Base-by-base conservation (phyloP, 371 early-diverging fungal species). In the Conidiobolus incongruus region DNA sequence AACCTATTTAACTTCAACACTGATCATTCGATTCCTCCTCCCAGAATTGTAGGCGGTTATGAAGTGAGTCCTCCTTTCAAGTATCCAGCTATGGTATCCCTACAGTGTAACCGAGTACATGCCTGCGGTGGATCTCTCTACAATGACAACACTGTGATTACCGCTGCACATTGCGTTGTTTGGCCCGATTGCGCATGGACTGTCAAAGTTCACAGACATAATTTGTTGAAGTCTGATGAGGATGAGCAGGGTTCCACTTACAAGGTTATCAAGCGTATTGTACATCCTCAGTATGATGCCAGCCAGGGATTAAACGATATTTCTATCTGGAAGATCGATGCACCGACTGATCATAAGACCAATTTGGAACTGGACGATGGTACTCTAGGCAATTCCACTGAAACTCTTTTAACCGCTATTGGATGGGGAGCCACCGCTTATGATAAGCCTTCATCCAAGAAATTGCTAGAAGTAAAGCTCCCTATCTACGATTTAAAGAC, bases 371-470 rank as follows among this genome's bases (percentile, higher is more conserved):
- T 45, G 2, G 31, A 37, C 11, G 38, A 36, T 20, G 38, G 30
- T 26, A 29, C 16, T 3, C 2, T 17, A 7, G 13, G 1, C 38
- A 29, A 10, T n/a, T n/a, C n/a, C n/a, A n/a, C n/a, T n/a, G n/a
- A n/a, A n/a, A n/a, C n/a, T n/a, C n/a, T n/a, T n/a, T 48, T 60
- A 2, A 52, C 52, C 10, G 64, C 60, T 1, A 42, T 63, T 19
- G 64, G 64, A 19, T 63, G 64, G 64, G 64, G 64, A 1, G 55
- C 51, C 21, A 57, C 55, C 6, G 38, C 47, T 17, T 39, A 41
- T 1, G 28, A 28, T 8, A 7, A 29, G 2, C 7, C 16, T 6
- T 2, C 2, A 6, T 53, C 60, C 8, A 36, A 42, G 19, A 34
- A 45, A 16, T 38, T 63, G 21, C 46, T 53, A 16, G 40, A 52